Evolutionary conservation across 768 basidiomycete species (phyloP), one percentile per base, ranked within the genome.

Genomic region (Hygrocybe coccinea): DNA sequence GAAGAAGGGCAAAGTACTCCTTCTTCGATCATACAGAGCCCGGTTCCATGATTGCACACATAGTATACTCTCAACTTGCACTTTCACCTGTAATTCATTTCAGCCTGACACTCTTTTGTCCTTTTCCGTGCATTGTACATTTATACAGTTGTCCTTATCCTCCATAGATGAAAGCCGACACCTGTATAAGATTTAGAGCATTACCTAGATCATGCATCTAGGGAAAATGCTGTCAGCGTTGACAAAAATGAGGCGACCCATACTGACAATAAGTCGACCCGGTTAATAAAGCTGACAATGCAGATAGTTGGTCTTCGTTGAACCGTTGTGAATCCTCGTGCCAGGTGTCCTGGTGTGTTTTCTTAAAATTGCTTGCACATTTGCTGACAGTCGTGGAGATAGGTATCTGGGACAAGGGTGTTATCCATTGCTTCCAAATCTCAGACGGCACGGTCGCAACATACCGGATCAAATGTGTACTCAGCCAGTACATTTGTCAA

Each of bases 331-430:
- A 85, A 69, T 95, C 92, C 70, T 89, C 87, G 59, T 89, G 86
- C 91, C 91, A 92, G 12, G 89, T 91, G 71, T 93, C 90, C 67
- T 88, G 85, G 65, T 90, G 88, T 5, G 88, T 91, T 69, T 82
- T 83, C 69, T 86, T 87, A 72, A 89, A 90, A 60, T 83, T 86
- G 57, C 85, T 80, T 3, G 88, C 90, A 64, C 86, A 91, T 60
- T 84, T 86, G 36, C 86, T 76, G 43, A 94, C 89, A 0, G 89
- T 87, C 1, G 87, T 88, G 12, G 89, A 89, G 56, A 95, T 88
- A 2, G 92, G 92, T 55, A 87, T 80, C 85, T 86, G 33, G 33
- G 5, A 10, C 19, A 14, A 8, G 12, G 33, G 15, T 3, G 48
- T 37, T 34, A 37, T 24, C 49, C 44, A 10, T 41, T 50, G 51